Evolutionary conservation across 352 stramenopile genomes (phyloP), one percentile per base, ranked within the genome.

Genomic region (Elongisporangium prolatum): DNA sequence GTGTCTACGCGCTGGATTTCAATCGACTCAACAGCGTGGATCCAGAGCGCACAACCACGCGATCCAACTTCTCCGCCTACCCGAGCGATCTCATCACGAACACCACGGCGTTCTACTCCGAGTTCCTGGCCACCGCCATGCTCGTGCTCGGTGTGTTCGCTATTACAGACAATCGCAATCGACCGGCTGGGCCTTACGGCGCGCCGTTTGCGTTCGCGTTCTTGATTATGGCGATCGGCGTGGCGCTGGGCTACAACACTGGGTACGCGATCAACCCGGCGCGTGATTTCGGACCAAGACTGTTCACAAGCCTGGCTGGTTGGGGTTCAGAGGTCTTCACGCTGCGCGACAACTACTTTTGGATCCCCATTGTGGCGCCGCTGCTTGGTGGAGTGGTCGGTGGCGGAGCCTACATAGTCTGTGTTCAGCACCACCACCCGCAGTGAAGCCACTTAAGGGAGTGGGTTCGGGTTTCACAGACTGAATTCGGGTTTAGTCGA

Each of bases 221-320:
- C 21, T 69, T 89, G 47, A 77, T 89, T 65, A 74, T 79, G 58
- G 76, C 68, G 0, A 60, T 89, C 7, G 75, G 80, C 20, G 86
- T 89, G 71, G 74, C 72, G 6, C 84, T 89, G 49, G 80, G 77
- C 53, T 72, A 73, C 61, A 72, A 71, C 57, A 76, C 67, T 4
- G 65, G 69, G 2, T 77, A 74, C 53, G 71, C 74, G 1, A 72
- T 84, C 60, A 84, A 84, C 47, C 74, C 74, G 9, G 71, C 71
- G 20, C 67, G 67, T 17, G 67, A 75, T 48, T 72, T 75, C 40
- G 67, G 68, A 3, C 65, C 69, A 2, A 61, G 71, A 9, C 25
- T 81, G 22, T 68, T 82, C 20, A 63, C 69, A 11, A 44, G 34
- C 18, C 24, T 69, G 18, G 73, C 62, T 21, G 73, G 73, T 21